phyloP scores from a whole-genome alignment of 1,139 yeast species.

The Hemisphaericaspora xylofermentans region DNA sequence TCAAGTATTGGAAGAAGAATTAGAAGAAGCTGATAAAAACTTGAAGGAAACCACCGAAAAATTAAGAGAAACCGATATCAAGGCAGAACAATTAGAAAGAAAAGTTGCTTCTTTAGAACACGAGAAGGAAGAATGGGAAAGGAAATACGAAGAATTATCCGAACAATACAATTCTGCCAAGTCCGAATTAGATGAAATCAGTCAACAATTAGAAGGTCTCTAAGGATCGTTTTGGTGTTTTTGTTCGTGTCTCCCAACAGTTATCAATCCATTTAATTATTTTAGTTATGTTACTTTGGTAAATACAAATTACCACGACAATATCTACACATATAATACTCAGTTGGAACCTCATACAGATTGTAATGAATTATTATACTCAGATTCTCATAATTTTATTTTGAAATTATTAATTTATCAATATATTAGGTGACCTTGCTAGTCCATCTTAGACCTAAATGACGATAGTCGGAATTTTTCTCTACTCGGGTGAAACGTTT shows the following conservation, averaged over 20 bases:
- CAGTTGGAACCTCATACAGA: no score
- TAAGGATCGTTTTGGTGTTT: no score
- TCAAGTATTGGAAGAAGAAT: slow-evolving; percentile 87
- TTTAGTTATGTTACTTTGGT: background rate
- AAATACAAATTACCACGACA: no score
- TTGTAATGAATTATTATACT: no score
- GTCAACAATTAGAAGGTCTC: slow-evolving; percentile 88
- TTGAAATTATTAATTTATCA: no score
- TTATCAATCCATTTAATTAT: no score
- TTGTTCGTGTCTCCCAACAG: background rate
- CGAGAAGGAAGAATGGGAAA: slow-evolving; percentile 91
- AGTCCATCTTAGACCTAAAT: no score
- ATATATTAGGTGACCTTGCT: no score
- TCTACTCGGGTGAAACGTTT: no score
- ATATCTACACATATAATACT: no score
- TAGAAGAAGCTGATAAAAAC: slow-evolving; percentile 89
- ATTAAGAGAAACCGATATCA: slow-evolving; percentile 93
- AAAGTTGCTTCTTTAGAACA: slow-evolving; percentile 88
- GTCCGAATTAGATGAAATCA: slow-evolving; percentile 91
- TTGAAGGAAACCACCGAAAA: slow-evolving; percentile 92
- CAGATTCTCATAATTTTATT: no score
- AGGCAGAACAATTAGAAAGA: slow-evolving; percentile 96
- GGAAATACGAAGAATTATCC: slow-evolving; percentile 85
- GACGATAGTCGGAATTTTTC: no score
- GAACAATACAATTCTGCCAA: slow-evolving; percentile 79